Base-by-base conservation (phyloP, 371 early-diverging fungal genomes). In the Dinochytrium kinnereticum region DNA sequence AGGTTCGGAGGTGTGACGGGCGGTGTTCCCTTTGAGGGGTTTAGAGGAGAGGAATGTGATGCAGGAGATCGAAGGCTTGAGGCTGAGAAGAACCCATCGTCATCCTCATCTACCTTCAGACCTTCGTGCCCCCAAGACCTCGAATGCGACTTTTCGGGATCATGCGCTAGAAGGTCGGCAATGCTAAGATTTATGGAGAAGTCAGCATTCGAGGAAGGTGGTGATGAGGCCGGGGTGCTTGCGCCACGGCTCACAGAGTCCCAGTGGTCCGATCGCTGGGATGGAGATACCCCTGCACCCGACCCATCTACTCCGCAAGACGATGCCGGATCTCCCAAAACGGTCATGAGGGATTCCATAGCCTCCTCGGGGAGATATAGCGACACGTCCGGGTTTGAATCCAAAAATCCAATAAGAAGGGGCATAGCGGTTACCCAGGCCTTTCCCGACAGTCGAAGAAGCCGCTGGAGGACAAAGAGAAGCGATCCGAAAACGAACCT, bases 1-100 rank as follows among this genome's bases (percentile, higher is more conserved):
- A 44, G n/a, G n/a, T n/a, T n/a, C n/a, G n/a, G n/a, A n/a, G n/a
- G n/a, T n/a, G n/a, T n/a, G n/a, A n/a, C n/a, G n/a, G n/a, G n/a
- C n/a, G n/a, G n/a, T n/a, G n/a, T n/a, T n/a, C n/a, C n/a, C n/a
- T n/a, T n/a, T n/a, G n/a, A n/a, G n/a, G n/a, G n/a, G n/a, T n/a
- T n/a, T n/a, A n/a, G n/a, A n/a, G n/a, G n/a, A n/a, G n/a, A n/a
- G n/a, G n/a, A n/a, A n/a, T n/a, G 44, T 13, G 19, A 7, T 19
- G 44, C 13, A 44, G 44, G 61, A 34, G 61, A 61, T 61, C 34
- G 3, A 3, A 61, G 34, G 61, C 61, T 61, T 28, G 61, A 61
- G 5, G 61, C 61, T 5, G 61, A 61, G 26, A 61, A 61, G 61
- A 61, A 61, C 36, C 24, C 61, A 17, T 61, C 61, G 3, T 61